Evolutionary conservation across 192 early-diverging fungal genomes (phyloP).

Genomic region (Coemansia sp.): DNA sequence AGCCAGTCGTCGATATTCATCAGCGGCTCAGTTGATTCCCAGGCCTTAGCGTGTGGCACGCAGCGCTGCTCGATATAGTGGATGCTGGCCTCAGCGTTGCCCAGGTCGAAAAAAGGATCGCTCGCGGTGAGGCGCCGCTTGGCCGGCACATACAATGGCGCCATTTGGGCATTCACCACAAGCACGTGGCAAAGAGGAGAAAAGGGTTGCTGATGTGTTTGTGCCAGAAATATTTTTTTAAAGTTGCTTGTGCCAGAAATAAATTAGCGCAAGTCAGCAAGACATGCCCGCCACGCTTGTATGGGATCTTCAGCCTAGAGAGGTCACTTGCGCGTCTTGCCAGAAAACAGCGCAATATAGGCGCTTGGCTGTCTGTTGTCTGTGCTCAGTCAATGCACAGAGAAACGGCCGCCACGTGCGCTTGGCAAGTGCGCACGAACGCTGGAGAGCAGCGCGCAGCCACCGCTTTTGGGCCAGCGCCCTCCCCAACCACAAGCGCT

Average conservation of each 20-base stretch:
- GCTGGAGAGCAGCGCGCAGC: neutral
- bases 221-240: neutral
- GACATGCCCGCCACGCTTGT: constrained; percentile 10
- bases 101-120: constrained; percentile 43
- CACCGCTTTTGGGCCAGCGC: neutral
- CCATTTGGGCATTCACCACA: constrained; percentile 9
- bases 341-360: too few species aligned
- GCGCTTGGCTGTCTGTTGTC: too few species aligned
- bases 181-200: neutral
- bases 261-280: neutral
- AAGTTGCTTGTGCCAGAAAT: neutral
- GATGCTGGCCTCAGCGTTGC: constrained; percentile 34
- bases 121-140: constrained; percentile 36
- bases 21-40: neutral
- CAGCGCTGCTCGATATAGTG: constrained; percentile 16
- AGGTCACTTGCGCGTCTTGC: neutral
- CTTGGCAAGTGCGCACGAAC: neutral
- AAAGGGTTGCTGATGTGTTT: neutral
- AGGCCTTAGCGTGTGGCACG: neutral
- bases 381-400: neutral
- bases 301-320: constrained; percentile 9
- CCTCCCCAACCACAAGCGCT: neutral
- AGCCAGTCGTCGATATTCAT: constrained; percentile 6
- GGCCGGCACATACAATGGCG: constrained; percentile 35
- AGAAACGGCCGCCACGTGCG: neutral